A percentile compares a stretch with the other conserved stretches of the same genome.
These are phyloP conservation scores for Tricholoma furcatifolium DNA, from an alignment of 768 basidiomycete species.

Conservation along the genomic window DNA sequence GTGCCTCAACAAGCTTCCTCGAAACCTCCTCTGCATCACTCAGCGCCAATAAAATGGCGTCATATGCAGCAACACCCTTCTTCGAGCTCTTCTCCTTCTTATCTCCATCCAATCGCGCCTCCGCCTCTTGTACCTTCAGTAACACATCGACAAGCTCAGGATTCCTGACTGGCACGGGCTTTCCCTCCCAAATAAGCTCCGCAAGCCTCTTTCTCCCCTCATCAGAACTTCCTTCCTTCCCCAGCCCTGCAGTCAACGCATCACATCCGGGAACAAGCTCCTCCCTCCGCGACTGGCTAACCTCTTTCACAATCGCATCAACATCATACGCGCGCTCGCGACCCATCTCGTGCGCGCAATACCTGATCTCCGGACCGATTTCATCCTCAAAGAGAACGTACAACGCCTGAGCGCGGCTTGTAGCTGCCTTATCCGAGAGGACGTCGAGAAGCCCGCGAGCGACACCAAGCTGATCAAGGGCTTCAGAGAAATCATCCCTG, in stretches of 20 bases:
- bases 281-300: constrained; percentile 54
- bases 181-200: constrained; percentile 74
- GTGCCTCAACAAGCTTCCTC: constrained; percentile 76
- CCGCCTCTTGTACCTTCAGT: constrained; percentile 77
- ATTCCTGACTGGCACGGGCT: constrained; percentile 81
- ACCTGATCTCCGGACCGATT: constrained; percentile 86
- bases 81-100: constrained; percentile 47
- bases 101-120: constrained; percentile 50
- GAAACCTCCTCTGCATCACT: constrained; percentile 90
- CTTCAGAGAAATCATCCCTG: constrained; percentile 72
- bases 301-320: constrained; percentile 66
- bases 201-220: constrained; percentile 54
- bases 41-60: constrained; percentile 77
- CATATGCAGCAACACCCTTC: constrained; percentile 82
- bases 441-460: constrained; percentile 73
- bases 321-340: constrained; percentile 78
- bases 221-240: constrained; percentile 37
- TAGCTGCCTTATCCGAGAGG: constrained; percentile 59
- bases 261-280: constrained; percentile 67
- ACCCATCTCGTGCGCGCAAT: constrained; percentile 89
- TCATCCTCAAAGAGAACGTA: constrained; percentile 83
- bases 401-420: constrained; percentile 84
- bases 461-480: constrained; percentile 72
- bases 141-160: constrained; percentile 90
- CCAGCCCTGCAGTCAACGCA: constrained; percentile 49